Conservation (phyloP, 495 filamentous ascomycete genomes). For the Trichoderma reesei region DNA sequence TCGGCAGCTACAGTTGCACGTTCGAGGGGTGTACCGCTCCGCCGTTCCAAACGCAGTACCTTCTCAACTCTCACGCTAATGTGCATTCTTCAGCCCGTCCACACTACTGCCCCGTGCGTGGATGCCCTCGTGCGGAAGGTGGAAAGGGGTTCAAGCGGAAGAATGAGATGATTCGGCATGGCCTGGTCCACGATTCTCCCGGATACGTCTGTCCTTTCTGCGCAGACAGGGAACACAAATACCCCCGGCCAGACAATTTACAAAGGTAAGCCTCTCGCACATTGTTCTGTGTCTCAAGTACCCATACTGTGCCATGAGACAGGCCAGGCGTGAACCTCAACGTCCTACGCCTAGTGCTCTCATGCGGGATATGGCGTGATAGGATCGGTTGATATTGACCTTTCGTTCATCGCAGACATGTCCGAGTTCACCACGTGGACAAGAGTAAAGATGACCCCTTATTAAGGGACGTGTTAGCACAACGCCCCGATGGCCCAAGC, state of each 20-base stretch:
- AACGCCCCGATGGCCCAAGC: conserved; percentile 74
- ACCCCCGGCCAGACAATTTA: conserved; percentile 92
- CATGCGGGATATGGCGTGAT: background rate
- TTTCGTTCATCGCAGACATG: conserved; percentile 49
- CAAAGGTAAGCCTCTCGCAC: conserved; percentile 58
- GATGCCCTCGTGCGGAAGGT: conserved; percentile 67
- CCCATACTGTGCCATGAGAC: background rate
- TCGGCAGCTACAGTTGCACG: conserved; percentile 39
- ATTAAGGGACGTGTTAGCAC: conserved; percentile 70
- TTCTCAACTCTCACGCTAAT: conserved; percentile 86
- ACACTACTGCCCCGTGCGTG: conserved; percentile 80
- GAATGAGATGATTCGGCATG: conserved; percentile 98
- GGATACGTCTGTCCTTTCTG: conserved; percentile 98
- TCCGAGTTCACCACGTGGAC: conserved; percentile 79
- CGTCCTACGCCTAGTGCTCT: background rate
- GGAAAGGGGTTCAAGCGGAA: conserved; percentile 98
- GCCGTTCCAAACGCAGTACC: conserved; percentile 84
- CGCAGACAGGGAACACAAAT: conserved; percentile 89
- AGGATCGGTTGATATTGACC: background rate
- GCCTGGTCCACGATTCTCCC: conserved; percentile 87
- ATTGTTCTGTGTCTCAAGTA: background rate
- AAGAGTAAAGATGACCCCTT: conserved; percentile 75
- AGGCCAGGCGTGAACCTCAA: background rate
- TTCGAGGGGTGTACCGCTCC: conserved; percentile 65
- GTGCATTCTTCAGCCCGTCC: conserved; percentile 86